A percentile compares a stretch with the other conserved stretches of the same genome.
Evolutionary conservation across 192 early-diverging fungal species (phyloP).

Genomic region (Phycomyces nitens): DNA sequence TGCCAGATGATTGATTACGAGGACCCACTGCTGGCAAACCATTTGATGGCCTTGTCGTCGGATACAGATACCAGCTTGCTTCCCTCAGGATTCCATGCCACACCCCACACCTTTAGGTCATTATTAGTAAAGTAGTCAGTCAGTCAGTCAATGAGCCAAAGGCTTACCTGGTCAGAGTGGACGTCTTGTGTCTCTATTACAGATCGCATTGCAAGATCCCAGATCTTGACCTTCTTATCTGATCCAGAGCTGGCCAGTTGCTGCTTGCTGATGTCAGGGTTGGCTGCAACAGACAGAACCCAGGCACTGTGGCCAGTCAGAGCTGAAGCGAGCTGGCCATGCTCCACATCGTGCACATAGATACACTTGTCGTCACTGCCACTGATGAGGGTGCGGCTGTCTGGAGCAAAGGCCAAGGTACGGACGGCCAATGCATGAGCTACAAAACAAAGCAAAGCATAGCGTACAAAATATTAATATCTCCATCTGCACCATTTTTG

Average conservation of each 20-base stretch:
- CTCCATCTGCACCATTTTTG: too few species aligned
- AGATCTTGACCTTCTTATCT: slow-evolving; percentile 80
- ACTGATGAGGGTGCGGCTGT: slow-evolving; percentile 62
- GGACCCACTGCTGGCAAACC: slow-evolving; percentile 40
- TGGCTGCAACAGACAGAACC: slow-evolving; percentile 71
- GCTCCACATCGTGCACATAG: slow-evolving; percentile 69
- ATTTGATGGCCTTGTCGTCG: slow-evolving; percentile 62
- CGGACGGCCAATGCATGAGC: slow-evolving; percentile 78
- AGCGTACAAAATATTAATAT: background rate
- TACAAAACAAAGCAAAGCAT: slow-evolving; percentile 25
- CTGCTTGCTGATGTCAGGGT: slow-evolving; percentile 50
- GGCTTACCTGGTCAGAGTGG: slow-evolving; percentile 68
- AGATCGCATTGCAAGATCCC: slow-evolving; percentile 70
- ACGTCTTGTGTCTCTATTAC: slow-evolving; percentile 76
- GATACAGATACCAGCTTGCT: slow-evolving; percentile 67
- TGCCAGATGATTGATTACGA: too few species aligned
- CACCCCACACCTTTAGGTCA: slow-evolving; percentile 70
- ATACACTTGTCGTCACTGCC: slow-evolving; percentile 85
- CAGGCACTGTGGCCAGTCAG: slow-evolving; percentile 78
- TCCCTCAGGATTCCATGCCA: slow-evolving; percentile 76
- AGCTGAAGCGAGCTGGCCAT: slow-evolving; percentile 69
- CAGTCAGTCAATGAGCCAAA: too few species aligned
- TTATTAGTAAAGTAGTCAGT: background rate
- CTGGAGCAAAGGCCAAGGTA: slow-evolving; percentile 69
- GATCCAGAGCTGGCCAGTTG: slow-evolving; percentile 68